Conservation (phyloP, 2,329 filamentous ascomycete species). For the Sphaerostilbella broomeana region DNA sequence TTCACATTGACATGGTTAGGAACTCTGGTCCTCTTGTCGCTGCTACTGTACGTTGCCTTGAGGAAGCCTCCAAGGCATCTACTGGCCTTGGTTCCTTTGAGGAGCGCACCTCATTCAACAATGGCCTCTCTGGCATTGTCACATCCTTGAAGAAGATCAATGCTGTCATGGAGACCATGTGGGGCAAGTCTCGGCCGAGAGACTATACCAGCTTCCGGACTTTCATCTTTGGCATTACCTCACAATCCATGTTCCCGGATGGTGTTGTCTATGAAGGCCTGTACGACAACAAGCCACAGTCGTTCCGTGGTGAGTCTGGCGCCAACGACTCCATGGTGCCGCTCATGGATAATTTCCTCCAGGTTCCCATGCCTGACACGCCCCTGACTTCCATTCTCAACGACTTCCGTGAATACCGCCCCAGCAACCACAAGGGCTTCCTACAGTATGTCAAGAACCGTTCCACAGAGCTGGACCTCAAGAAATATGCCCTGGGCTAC, state of each 20-base stretch:
- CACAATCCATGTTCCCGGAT: constrained; percentile 87
- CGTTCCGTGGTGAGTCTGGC: constrained; percentile 86
- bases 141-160: constrained; percentile 60
- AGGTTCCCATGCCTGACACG: constrained; percentile 81
- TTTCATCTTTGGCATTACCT: constrained; percentile 95
- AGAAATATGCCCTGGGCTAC: constrained; percentile 48
- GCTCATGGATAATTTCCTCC: constrained; percentile 77
- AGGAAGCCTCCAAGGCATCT: constrained; percentile 35
- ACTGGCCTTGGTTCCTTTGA: constrained; percentile 17
- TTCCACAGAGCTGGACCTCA: constrained; percentile 45
- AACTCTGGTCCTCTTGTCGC: constrained; percentile 73
- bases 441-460: constrained; percentile 60
- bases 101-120: constrained; percentile 55
- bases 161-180: constrained; percentile 82
- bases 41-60: constrained; percentile 62
- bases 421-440: constrained; percentile 82
- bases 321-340: constrained; percentile 95
- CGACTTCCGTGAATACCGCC: constrained; percentile 85
- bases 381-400: constrained; percentile 81
- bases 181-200: constrained; percentile 75
- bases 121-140: constrained; percentile 56
- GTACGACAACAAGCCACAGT: constrained; percentile 60
- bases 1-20: constrained; percentile 92
- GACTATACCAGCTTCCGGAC: constrained; percentile 88
- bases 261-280: constrained; percentile 87